These are phyloP conservation scores for Leishmania turanica DNA, from an alignment of 208 protist genomes.

Conservation along the genomic window DNA sequence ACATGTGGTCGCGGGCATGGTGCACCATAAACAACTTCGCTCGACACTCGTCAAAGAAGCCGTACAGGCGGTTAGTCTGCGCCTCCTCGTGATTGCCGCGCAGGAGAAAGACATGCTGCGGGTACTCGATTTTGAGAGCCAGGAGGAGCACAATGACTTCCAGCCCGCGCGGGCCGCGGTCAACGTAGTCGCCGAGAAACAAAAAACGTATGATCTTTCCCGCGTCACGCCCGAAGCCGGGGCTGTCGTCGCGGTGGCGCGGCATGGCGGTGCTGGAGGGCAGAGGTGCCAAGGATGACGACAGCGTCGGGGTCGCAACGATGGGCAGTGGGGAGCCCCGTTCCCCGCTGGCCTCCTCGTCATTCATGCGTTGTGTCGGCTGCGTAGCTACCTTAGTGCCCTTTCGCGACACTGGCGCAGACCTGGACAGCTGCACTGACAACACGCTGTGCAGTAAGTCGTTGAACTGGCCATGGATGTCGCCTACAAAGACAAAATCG, in stretches of 20 bases:
- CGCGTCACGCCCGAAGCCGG: slow-evolving; percentile 1
- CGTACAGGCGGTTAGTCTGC: slow-evolving; percentile 85
- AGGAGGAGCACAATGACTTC: slow-evolving; percentile 86
- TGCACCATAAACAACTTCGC: slow-evolving; percentile 51
- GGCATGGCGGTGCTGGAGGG: not conserved
- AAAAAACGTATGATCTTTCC: slow-evolving; percentile 77
- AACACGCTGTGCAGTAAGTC: slow-evolving; percentile 75
- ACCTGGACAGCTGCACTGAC: slow-evolving; percentile 52
- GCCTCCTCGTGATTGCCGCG: slow-evolving; percentile 93
- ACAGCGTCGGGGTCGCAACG: not conserved
- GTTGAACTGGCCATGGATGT: slow-evolving; percentile 89
- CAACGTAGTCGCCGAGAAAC: slow-evolving; percentile 98
- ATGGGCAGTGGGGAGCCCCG: not conserved
- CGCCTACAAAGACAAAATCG: slow-evolving; percentile 79
- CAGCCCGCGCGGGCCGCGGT: slow-evolving; percentile 90
- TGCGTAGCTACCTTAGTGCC: not conserved
- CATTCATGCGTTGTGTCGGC: not conserved
- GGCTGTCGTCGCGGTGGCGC: slow-evolving; percentile 9
- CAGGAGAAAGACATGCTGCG: slow-evolving; percentile 84
- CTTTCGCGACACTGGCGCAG: slow-evolving; percentile 8
- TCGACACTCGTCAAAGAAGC: slow-evolving; percentile 81
- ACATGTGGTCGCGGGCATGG: not conserved
- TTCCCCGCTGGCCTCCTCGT: not conserved
- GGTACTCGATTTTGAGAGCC: slow-evolving; percentile 86
- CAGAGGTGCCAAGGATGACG: not conserved